Conservation (phyloP, 208 protist species). For the Acanthamoeba healyi region DNA sequence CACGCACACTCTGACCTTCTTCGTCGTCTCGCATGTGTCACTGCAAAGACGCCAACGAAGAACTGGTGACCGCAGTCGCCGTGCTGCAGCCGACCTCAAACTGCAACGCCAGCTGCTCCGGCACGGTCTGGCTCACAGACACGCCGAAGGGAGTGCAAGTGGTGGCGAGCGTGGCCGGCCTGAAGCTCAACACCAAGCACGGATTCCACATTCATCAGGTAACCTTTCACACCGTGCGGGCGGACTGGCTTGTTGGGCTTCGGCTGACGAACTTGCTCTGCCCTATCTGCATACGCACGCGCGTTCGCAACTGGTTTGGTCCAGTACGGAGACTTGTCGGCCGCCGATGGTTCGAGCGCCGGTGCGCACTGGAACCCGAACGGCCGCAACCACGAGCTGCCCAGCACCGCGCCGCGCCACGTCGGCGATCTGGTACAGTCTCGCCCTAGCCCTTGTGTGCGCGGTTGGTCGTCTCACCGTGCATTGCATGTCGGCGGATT, state of each 20-base stretch:
- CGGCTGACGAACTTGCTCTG: too few relatives aligned
- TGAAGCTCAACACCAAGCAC: not conserved
- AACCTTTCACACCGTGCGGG: too few relatives aligned
- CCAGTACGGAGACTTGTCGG: not conserved
- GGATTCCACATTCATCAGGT: constrained; percentile 41
- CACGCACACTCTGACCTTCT: not conserved
- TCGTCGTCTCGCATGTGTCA: not conserved
- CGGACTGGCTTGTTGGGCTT: too few relatives aligned
- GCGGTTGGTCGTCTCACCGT: not conserved
- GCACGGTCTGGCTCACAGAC: not conserved
- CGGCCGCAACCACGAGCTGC: constrained; percentile 27
- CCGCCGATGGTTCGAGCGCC: not conserved
- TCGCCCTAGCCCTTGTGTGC: not conserved
- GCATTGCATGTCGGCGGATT: not conserved
- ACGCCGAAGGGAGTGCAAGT: not conserved
- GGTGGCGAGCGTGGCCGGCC: not conserved
- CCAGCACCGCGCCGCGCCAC: not conserved
- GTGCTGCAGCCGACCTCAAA: constrained; percentile 11
- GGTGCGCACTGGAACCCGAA: constrained; percentile 31
- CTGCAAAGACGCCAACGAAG: not conserved
- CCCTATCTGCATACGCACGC: not conserved
- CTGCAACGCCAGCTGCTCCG: constrained; percentile 1
- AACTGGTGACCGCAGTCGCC: not conserved
- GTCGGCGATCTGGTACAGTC: not conserved
- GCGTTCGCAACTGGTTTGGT: too few relatives aligned